A percentile compares a stretch with the other conserved stretches of the same genome.
These are phyloP conservation scores for Canavalia ensiformis DNA, from an alignment of 306 rosid species.

Conservation along the genomic window DNA sequence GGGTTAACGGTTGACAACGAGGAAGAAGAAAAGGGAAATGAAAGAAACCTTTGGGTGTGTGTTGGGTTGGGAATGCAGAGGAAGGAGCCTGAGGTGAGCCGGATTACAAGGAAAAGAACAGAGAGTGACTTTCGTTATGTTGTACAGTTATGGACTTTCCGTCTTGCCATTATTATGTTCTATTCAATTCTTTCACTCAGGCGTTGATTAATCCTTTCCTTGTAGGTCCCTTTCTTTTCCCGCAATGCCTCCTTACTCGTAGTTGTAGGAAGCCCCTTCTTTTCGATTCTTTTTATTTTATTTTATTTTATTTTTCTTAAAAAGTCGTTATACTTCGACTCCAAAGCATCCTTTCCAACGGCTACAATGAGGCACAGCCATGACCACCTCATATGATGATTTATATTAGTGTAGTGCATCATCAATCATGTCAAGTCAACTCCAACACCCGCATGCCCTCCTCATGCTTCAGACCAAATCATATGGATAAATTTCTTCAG, in stretches of 20 bases:
- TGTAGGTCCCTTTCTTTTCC: slow-evolving; percentile 48
- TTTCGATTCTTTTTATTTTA: slow-evolving; percentile 13
- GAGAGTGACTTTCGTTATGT: slow-evolving; percentile 40
- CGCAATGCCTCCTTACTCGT: slow-evolving; percentile 33
- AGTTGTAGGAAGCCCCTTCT: slow-evolving; percentile 32
- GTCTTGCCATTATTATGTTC: slow-evolving; percentile 15
- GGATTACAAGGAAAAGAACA: background rate
- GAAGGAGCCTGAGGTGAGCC: background rate
- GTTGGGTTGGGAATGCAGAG: background rate
- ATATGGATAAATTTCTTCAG: background rate
- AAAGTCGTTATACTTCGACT: slow-evolving; percentile 47
- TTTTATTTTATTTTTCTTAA: slow-evolving; percentile 26
- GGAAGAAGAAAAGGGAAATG: background rate
- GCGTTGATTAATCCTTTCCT: slow-evolving; percentile 42
- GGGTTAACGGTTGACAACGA: background rate
- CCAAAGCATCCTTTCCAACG: slow-evolving; percentile 43
- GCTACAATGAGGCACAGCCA: slow-evolving; percentile 44
- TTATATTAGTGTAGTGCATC: background rate
- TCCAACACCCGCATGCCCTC: slow-evolving; percentile 12
- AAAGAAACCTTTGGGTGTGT: slow-evolving; percentile 13
- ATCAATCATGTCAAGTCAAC: slow-evolving; percentile 42
- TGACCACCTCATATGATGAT: slow-evolving; percentile 22
- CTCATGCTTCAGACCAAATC: background rate
- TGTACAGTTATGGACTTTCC: slow-evolving; percentile 33
- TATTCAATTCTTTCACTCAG: background rate